Evolutionary conservation across 2,329 filamentous ascomycete species (phyloP), one percentile per base, ranked within the genome.

Genomic region (Geosmithia flava): DNA sequence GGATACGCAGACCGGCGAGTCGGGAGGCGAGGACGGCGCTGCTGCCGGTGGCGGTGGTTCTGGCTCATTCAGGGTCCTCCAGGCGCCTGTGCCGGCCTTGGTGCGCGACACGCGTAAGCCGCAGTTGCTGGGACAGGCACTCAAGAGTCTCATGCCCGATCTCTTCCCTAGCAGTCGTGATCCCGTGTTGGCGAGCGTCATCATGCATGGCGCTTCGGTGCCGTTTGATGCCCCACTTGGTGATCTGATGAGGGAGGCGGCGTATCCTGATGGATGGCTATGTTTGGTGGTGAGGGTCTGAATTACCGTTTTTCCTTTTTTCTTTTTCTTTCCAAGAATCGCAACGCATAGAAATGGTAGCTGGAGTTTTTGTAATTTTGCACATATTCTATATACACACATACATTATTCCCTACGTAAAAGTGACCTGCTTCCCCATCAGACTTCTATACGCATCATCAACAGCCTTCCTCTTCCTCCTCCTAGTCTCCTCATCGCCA

Each of bases 251-350:
- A 76, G 81, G 49, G 84, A 85, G 58, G 85, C 86, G 3, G 81
- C 87, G 2, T 97, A 96, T 69, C 81, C 88, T 0, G 93, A 98
- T 66, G 93, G 93, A 0, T 98, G 90, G 84, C 64, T 95, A 23
- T 87, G 88, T 63, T 66, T 96, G 42, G 85, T 88, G 47, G 77
- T 96, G 5, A 75, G 82, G 19, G 83, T 94, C 69, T 72, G 52
- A 62, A 16, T 42, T 7, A 7, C 10, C 40, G 3, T 11, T 42
- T 42, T 11, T 42, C 20, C 3, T n/a, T 19, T n/a, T 42, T 19
- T 19, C 3, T 4, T 20, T 4, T 3, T 42, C 11, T 19, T 27
- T 27, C 23, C 8, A 27, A 4, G 23, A 8, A 27, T 27, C 8
- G 8, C 4, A 27, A 27, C 8, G 23, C 23, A 27, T 27, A 27